Conservation (phyloP, 2,329 filamentous ascomycete species). For the Calcarisporium arbuscula region DNA sequence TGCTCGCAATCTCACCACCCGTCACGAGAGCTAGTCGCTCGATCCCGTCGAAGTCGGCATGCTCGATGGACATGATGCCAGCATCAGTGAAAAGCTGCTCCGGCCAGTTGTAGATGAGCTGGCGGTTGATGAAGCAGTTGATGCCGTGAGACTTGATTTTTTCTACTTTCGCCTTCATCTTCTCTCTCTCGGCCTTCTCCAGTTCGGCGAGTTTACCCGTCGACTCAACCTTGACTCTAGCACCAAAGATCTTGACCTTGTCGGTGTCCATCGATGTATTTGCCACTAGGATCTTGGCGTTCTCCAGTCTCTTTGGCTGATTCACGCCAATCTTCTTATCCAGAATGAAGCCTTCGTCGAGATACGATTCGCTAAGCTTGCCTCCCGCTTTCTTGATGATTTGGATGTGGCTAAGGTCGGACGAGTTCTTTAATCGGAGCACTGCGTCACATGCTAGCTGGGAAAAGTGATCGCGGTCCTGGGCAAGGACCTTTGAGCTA, state of each 20-base stretch:
- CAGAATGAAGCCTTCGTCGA: conserved; percentile 96
- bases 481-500: conserved; percentile 92
- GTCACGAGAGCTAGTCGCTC: conserved; percentile 92
- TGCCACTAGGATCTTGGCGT: conserved; percentile 95
- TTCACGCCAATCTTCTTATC: conserved; percentile 99
- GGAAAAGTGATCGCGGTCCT: conserved; percentile 89
- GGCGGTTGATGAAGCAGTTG: conserved; percentile 99
- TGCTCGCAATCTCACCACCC: conserved; percentile 93
- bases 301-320: conserved; percentile 94
- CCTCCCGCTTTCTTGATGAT: conserved; percentile 99
- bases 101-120: conserved; percentile 99
- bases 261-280: conserved; percentile 99
- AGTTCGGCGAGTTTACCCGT: conserved; percentile 97
- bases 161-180: conserved; percentile 99
- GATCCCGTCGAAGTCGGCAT: conserved; percentile 97
- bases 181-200: conserved; percentile 96
- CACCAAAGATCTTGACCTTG: conserved; percentile 99
- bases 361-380: conserved; percentile 94
- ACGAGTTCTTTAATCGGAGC: conserved; percentile 79
- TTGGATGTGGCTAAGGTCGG: conserved; percentile 95
- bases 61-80: conserved; percentile 96
- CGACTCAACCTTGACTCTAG: conserved; percentile 90
- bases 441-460: conserved; percentile 87
- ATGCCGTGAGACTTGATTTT: conserved; percentile 98
- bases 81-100: conserved; percentile 98